Evolutionary conservation across 1,284 basidiomycete genomes (phyloP), one percentile per base, ranked within the genome.

Genomic region (Lentinula novae-zelandiae): DNA sequence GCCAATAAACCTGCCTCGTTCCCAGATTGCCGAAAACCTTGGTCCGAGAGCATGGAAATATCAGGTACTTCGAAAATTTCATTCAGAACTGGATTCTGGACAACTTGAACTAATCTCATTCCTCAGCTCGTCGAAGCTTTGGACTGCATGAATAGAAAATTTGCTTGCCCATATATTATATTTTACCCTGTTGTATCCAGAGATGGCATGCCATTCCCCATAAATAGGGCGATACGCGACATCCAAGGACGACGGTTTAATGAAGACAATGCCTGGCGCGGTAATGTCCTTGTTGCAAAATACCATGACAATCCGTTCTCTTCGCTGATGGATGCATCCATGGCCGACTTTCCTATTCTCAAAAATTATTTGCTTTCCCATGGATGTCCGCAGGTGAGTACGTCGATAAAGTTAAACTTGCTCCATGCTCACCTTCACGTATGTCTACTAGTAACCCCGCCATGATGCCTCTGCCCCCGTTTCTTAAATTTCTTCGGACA

Each of bases 311-410:
- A 80, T 57, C 83, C 84, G 0, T 92, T 89, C 73, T 78, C 82
- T 2, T 82, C 81, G 39, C 82, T 92, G 81, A 82, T 85, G 31
- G 78, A 90, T 68, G 84, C 83, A 39, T 85, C 87, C 33, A 92
- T 91, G 82, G 86, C 89, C 39, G 90, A 92, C 68, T 92, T 90
- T 65, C 87, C 89, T 1, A 81, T 92, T 64, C 71, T 92, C 64
- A 86, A 88, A 70, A 92, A 92, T 70, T 91, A 86, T 69, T 80
- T 92, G 58, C 74, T 84, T 67, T 87, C 83, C 58, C 85, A 87
- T 69, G 78, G 78, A 46, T 80, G 80, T 31, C 83, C 85, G 56
- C 59, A 64, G 63, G 67, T 67, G 27, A 36, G 64, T 57, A 42
- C 53, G n/a, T 6, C 10, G 63, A 65, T 33, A 44, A 15, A 13